Conservation (phyloP, 164 flowering plant species). For the Dillenia suffruticosa region DNA sequence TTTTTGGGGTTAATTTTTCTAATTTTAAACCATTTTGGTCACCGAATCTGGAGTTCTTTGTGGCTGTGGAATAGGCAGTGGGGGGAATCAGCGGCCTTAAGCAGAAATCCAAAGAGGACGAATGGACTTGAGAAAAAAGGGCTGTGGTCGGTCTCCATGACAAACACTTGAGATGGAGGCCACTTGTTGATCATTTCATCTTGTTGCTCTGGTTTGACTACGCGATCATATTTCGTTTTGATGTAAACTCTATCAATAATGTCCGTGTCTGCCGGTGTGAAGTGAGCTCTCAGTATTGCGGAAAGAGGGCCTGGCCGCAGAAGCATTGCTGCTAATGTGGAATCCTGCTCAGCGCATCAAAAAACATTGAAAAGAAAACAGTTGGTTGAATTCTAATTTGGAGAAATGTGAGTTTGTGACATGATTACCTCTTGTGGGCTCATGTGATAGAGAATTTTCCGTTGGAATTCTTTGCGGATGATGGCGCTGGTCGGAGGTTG, state of each 20-base stretch:
- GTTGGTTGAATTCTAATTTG: too few species aligned
- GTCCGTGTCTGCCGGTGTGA: slow-evolving; percentile 18
- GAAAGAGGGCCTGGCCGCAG: slow-evolving; percentile 58
- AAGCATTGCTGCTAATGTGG: slow-evolving; percentile 60
- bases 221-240: slow-evolving; percentile 48
- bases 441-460: slow-evolving; percentile 49
- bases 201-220: slow-evolving; percentile 57
- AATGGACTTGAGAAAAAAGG: slow-evolving; percentile 73
- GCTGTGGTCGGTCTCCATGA: slow-evolving; percentile 73
- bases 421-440: slow-evolving; percentile 64
- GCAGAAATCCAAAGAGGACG: slow-evolving; percentile 46
- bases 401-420: background rate
- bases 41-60: too few species aligned
- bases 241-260: slow-evolving; percentile 53
- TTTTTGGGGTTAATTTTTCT: too few species aligned
- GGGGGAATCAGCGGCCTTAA: slow-evolving; percentile 37
- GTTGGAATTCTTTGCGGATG: slow-evolving; percentile 46
- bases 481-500: slow-evolving; percentile 62
- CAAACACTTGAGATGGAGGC: slow-evolving; percentile 57
- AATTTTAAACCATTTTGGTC: too few species aligned
- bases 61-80: too few species aligned
- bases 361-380: background rate
- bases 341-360: slow-evolving; percentile 38
- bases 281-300: slow-evolving; percentile 39
- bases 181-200: slow-evolving; percentile 65